Evolutionary conservation across 1,284 basidiomycete genomes (phyloP).

Genomic region (Stereum hirsutum): DNA sequence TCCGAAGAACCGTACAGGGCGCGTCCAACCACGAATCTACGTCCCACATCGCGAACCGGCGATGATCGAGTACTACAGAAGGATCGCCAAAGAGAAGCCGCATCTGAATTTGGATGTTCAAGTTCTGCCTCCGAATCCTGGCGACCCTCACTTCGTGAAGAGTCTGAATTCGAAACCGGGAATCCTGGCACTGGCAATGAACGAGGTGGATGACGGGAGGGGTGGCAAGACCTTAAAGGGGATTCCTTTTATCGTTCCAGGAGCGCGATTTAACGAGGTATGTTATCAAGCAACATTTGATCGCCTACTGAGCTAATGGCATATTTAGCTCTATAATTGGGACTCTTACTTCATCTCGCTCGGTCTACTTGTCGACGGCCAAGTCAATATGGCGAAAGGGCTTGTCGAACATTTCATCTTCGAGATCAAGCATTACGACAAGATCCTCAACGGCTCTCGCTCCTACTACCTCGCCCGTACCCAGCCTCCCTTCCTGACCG

Average conservation of each 20-base stretch:
- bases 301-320: conserved; percentile 1
- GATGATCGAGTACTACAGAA: conserved; percentile 91
- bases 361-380: conserved; percentile 90
- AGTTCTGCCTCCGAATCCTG: conserved; percentile 76
- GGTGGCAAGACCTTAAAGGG: conserved; percentile 81
- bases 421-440: conserved; percentile 96
- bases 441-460: conserved; percentile 73
- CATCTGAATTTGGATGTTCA: conserved; percentile 89
- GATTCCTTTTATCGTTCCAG: conserved; percentile 94
- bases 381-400: conserved; percentile 89
- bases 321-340: conserved; percentile 75
- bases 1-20: conserved; percentile 90
- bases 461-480: conserved; percentile 92
- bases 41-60: conserved; percentile 87
- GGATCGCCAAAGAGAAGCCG: conserved; percentile 75
- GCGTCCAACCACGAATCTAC: conserved; percentile 86
- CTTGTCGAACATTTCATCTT: conserved; percentile 99
- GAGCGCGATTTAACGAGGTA: conserved; percentile 96
- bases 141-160: conserved; percentile 87
- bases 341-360: conserved; percentile 93
- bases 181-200: conserved; percentile 93
- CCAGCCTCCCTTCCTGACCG: conserved; percentile 97
- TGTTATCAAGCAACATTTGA: conserved; percentile 15
- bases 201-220: conserved; percentile 75
- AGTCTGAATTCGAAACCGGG: conserved; percentile 92